Conservation (phyloP, 1,139 yeast species). For the Yamadazyma buinensis region DNA sequence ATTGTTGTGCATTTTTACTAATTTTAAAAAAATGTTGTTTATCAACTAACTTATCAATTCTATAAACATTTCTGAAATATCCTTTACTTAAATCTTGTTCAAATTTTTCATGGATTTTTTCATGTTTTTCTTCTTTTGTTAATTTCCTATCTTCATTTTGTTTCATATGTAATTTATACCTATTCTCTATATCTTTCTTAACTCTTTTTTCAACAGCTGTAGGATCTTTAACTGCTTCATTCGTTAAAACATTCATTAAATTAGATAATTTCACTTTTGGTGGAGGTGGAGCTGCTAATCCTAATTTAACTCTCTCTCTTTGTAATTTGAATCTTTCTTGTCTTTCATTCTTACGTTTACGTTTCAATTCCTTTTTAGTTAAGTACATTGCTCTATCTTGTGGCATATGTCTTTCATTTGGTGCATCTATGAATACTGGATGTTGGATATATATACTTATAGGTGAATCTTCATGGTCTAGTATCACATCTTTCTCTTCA, state of each 20-base stretch:
- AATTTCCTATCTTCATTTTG: slow-evolving; percentile 62
- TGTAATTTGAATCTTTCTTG: slow-evolving; percentile 60
- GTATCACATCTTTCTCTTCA: slow-evolving; percentile 17
- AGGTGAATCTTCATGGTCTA: slow-evolving; percentile 43
- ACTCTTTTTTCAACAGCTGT: slow-evolving; percentile 80
- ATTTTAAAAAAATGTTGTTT: slow-evolving; percentile 71
- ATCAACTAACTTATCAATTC: slow-evolving; percentile 50
- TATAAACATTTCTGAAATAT: slow-evolving; percentile 55
- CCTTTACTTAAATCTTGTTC: slow-evolving; percentile 46
- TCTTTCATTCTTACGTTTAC: slow-evolving; percentile 70
- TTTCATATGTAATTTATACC: slow-evolving; percentile 58
- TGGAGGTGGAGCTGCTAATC: slow-evolving; percentile 83
- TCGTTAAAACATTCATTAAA: slow-evolving; percentile 79
- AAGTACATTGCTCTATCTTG: slow-evolving; percentile 48
- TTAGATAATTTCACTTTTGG: slow-evolving; percentile 84
- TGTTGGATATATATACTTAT: slow-evolving; percentile 71
- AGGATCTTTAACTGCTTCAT: slow-evolving; percentile 87
- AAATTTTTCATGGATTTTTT: slow-evolving; percentile 47
- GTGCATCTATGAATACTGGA: slow-evolving; percentile 64
- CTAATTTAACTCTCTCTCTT: slow-evolving; percentile 76
- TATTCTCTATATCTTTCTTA: slow-evolving; percentile 59
- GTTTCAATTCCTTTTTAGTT: slow-evolving; percentile 74
- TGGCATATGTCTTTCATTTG: slow-evolving; percentile 46
- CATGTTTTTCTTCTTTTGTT: slow-evolving; percentile 52
- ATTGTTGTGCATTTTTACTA: slow-evolving; percentile 75